Evolutionary conservation across 768 basidiomycete species (phyloP), one percentile per base, ranked within the genome.

Genomic region (Floccularia luteovirens): DNA sequence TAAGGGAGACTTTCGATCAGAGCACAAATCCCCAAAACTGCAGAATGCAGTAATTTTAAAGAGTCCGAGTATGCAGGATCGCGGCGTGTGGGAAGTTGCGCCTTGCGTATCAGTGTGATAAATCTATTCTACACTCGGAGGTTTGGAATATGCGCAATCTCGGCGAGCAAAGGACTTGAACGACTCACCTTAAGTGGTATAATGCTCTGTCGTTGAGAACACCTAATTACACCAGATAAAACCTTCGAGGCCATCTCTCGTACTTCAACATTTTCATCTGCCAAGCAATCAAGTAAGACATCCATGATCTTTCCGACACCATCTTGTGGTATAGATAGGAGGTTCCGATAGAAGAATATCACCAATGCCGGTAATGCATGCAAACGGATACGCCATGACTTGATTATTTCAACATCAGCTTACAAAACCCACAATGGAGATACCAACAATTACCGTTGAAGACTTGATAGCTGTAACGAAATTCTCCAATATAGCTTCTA

Each of bases 1-100:
- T 94, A 96, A 10, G 93, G 93, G 61, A 86, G 87, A 42, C 92
- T 93, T 56, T 90, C 88, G 37, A 97, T 76, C 32, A 97, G 70
- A 7, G 93, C 88, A 50, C 88, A 89, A 38, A 92, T 70, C 22
- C 93, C 93, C 36, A 97, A 74, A 39, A 97, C 83, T 4, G 88
- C 91, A 22, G 88, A 88, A 56, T 96, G 91, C 41, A 93, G 68
- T 35, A 73, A 70, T 33, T 80, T 75, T 48, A 92, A 56, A 10
- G 77, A 70, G 40, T 80, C 77, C n/a, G 80, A 73, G 52, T 93
- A 93, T 12, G 63, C 55, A 27, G 82, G 72, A 46, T 88, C 79
- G 31, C 75, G 70, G 48, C 90, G 71, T 39, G 69, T 60, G 16
- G 90, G 90, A 32, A 94, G 62, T 39, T 65, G 70, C 13, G 75